Percentiles rank a stretch among this genome's conserved stretches.
phyloP scores from a whole-genome alignment of 2,329 filamentous ascomycete species.

The Harringtonia aguacate region DNA sequence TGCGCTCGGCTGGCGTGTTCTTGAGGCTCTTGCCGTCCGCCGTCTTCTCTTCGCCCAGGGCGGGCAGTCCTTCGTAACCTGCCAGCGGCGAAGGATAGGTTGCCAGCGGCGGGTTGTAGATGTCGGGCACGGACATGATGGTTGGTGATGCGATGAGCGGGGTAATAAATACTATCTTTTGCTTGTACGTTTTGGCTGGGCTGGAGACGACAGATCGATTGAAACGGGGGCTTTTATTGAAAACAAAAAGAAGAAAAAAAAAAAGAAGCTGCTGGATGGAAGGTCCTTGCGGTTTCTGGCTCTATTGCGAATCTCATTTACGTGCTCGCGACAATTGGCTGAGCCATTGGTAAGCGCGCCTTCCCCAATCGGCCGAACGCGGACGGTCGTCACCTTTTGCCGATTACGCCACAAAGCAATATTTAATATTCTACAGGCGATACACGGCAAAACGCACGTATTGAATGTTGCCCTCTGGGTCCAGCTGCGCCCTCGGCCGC shows the following conservation, averaged over 20 bases:
- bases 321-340: no score
- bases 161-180: no score
- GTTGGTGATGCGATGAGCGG: neutral
- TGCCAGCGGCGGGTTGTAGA: conserved; percentile 11
- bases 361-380: neutral
- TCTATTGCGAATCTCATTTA: no score
- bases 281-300: no score
- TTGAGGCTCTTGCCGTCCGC: conserved; percentile 69
- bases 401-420: neutral
- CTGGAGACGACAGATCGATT: no score
- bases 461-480: neutral
- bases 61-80: conserved; percentile 45
- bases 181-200: no score
- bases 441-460: neutral
- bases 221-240: no score
- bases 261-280: no score
- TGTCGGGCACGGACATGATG: conserved; percentile 5
- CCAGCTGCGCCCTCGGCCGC: neutral
- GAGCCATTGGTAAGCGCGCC: no score
- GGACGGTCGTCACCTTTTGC: no score
- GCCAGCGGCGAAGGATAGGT: conserved; percentile 45
- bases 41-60: conserved; percentile 45
- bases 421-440: neutral
- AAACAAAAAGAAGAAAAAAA: no score
- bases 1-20: conserved; percentile 54